phyloP scores from a whole-genome alignment of 768 basidiomycete genomes.

The Agaricus bisporus region DNA sequence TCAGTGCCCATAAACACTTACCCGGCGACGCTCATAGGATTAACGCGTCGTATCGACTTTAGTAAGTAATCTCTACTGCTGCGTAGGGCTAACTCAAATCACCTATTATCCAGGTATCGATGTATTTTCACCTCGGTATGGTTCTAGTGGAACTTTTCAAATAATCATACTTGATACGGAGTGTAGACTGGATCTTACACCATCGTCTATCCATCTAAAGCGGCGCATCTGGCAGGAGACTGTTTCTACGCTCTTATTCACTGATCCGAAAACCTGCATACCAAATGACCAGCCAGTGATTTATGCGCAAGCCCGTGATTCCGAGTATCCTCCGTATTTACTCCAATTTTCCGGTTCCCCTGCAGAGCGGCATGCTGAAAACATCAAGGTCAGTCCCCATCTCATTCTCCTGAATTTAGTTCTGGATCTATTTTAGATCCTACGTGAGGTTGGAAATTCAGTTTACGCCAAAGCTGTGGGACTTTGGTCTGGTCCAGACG shows the following conservation, averaged over 20 bases:
- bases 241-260: conserved; percentile 59
- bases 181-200: conserved; percentile 50
- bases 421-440: conserved; percentile 39
- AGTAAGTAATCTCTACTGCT: conserved; percentile 35
- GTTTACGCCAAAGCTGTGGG: conserved; percentile 49
- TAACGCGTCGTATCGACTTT: conserved; percentile 66
- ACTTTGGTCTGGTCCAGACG: conserved; percentile 40
- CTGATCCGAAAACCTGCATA: conserved; percentile 51
- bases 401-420: background rate
- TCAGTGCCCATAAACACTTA: background rate
- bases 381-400: conserved; percentile 54
- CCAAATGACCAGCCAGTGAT: conserved; percentile 49
- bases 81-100: background rate
- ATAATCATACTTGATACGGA: background rate
- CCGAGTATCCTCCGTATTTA: conserved; percentile 64
- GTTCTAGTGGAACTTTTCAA: background rate
- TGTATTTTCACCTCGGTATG: conserved; percentile 70
- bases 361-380: conserved; percentile 70
- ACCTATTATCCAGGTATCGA: conserved; percentile 50
- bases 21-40: conserved; percentile 28
- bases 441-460: conserved; percentile 60
- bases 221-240: conserved; percentile 81
- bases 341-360: conserved; percentile 56
- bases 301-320: conserved; percentile 52
- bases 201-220: conserved; percentile 51